These are phyloP conservation scores for Stachybotrys chlorohalonatus DNA, from an alignment of 2,329 filamentous ascomycete genomes.

Conservation along the genomic window DNA sequence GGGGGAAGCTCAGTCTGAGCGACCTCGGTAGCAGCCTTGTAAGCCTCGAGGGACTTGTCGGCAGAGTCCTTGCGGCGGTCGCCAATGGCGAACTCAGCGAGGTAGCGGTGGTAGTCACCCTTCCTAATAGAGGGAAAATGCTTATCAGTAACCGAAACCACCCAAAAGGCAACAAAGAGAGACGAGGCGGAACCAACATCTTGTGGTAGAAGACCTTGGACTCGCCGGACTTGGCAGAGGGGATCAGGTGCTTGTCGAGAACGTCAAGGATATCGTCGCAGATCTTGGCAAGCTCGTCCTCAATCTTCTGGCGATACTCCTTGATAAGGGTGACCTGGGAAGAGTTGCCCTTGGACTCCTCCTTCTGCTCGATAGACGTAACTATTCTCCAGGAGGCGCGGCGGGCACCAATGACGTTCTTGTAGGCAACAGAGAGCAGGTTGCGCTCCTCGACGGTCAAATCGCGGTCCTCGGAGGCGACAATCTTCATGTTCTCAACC, in stretches of 20 bases:
- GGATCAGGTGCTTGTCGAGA: constrained; percentile 87
- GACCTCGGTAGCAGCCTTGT: constrained; percentile 97
- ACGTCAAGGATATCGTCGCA: constrained; percentile 96
- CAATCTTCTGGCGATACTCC: constrained; percentile 98
- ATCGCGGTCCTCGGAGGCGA: constrained; percentile 78
- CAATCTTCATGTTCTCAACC: constrained; percentile 99
- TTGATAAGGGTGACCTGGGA: constrained; percentile 86
- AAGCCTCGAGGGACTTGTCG: constrained; percentile 90
- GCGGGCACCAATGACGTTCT: constrained; percentile 95
- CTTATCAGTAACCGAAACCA: neutral
- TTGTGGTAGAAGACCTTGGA: constrained; percentile 99
- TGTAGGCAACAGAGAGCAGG: constrained; percentile 95
- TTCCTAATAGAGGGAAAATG: constrained; percentile 54
- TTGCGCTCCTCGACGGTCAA: constrained; percentile 93
- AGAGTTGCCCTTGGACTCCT: constrained; percentile 97
- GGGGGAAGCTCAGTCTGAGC: constrained; percentile 96
- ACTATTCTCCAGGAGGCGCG: constrained; percentile 98
- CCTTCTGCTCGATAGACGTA: constrained; percentile 98
- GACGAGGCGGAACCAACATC: constrained; percentile 55
- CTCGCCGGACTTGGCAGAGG: constrained; percentile 88
- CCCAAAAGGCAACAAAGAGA: neutral
- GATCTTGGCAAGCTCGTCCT: constrained; percentile 92
- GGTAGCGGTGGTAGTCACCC: constrained; percentile 98
- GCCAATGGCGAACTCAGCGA: constrained; percentile 90
- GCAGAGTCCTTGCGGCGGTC: constrained; percentile 93